These are phyloP conservation scores for Epichloe sibirici DNA, from an alignment of 2,329 filamentous ascomycete genomes.

Conservation along the genomic window DNA sequence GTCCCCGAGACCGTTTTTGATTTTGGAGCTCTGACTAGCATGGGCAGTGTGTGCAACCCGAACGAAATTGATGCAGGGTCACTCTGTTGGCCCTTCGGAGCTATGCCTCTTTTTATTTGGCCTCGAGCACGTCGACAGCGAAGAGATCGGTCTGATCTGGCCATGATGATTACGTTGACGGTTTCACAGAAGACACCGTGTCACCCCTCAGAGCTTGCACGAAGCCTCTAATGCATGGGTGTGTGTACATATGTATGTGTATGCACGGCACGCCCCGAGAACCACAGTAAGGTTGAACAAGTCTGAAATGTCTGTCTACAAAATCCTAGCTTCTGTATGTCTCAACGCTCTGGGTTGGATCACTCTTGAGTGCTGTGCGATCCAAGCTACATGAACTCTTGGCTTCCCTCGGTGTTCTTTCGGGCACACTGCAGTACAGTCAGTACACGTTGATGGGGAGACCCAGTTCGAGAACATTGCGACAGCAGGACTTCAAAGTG, in stretches of 20 bases:
- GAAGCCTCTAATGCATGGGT: neutral
- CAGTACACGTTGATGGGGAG: no score
- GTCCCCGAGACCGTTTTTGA: no score
- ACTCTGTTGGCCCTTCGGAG: neutral
- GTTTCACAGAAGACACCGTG: neutral
- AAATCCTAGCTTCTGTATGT: neutral
- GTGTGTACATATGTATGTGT: neutral
- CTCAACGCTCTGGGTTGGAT: neutral
- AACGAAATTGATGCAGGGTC: neutral
- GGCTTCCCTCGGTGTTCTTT: neutral
- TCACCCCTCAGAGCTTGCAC: neutral
- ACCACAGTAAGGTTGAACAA: neutral
- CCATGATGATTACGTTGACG: neutral
- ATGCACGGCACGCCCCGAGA: neutral
- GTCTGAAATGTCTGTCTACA: neutral
- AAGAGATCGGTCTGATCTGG: neutral
- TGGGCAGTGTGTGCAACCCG: neutral
- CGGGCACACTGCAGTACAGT: neutral
- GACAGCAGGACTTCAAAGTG: no score
- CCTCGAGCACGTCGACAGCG: neutral
- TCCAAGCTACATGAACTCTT: neutral
- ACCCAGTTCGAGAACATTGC: no score
- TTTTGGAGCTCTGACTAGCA: neutral
- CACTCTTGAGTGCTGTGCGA: neutral
- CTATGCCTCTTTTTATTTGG: neutral